Evolutionary conservation across 305 asterid genomes (phyloP).

Genomic region (Andrographis paniculata): DNA sequence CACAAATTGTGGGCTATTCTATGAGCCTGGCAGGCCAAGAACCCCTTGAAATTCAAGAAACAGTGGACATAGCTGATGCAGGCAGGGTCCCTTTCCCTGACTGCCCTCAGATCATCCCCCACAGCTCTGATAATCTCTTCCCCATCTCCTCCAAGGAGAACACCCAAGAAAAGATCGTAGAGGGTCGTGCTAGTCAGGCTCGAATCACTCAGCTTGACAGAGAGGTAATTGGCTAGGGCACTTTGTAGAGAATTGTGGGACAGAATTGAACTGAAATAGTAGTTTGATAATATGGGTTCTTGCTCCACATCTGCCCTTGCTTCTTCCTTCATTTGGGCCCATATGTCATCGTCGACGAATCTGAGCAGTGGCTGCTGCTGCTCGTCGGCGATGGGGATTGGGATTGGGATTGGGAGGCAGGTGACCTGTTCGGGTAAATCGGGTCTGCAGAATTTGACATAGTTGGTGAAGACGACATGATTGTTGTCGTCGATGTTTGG

Average conservation of each 20-base stretch:
- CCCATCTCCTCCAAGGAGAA: constrained; percentile 36
- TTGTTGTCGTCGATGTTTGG: constrained; percentile 21
- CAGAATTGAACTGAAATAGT: constrained; percentile 43
- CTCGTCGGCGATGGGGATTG: neutral
- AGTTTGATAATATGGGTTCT: constrained; percentile 62
- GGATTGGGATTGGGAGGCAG: constrained; percentile 19
- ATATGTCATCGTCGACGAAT: constrained; percentile 25
- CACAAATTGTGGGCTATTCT: constrained; percentile 63
- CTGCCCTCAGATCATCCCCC: constrained; percentile 53
- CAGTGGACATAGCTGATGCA: constrained; percentile 73
- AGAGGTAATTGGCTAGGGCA: constrained; percentile 54
- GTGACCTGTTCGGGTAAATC: constrained; percentile 22
- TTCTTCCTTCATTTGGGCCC: constrained; percentile 59
- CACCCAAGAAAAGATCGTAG: constrained; percentile 37
- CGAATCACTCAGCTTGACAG: constrained; percentile 47
- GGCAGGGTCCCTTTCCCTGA: constrained; percentile 82
- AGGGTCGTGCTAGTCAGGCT: constrained; percentile 42
- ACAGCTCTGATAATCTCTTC: constrained; percentile 52
- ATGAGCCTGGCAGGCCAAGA: constrained; percentile 66
- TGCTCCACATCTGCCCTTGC: constrained; percentile 50
- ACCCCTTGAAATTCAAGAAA: constrained; percentile 76
- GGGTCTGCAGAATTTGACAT: constrained; percentile 22
- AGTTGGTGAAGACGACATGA: constrained; percentile 21
- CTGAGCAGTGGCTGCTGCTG: neutral
- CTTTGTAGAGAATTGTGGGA: constrained; percentile 51